Conservation (phyloP, 2,329 filamentous ascomycete species). For the Hypoxylon sp. region DNA sequence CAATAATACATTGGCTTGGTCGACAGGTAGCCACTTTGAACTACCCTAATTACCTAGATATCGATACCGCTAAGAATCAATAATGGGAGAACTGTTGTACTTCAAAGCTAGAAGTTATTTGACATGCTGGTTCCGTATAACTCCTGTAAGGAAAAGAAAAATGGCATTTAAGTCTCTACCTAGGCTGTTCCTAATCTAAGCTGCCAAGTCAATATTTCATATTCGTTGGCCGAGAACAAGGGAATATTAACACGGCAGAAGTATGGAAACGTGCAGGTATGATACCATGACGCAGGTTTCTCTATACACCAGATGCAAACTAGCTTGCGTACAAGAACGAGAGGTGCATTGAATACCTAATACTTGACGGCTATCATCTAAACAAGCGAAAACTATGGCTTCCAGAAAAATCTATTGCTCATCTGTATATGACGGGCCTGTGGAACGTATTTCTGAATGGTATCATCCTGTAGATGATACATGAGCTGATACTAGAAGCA, state of each 20-base stretch:
- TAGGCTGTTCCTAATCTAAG: not conserved
- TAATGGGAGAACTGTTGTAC: not conserved
- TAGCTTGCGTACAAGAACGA: not conserved
- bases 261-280: not conserved
- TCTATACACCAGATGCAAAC: too few species aligned
- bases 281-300: not conserved
- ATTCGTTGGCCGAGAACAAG: not conserved
- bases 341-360: not conserved
- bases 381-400: not conserved
- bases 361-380: not conserved
- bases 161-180: not conserved
- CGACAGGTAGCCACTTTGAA: not conserved
- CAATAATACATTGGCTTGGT: not conserved
- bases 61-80: not conserved
- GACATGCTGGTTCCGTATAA: not conserved
- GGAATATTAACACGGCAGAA: too few species aligned
- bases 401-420: not conserved
- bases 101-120: not conserved
- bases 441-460: not conserved
- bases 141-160: not conserved
- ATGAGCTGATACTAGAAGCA: conserved; percentile 1
- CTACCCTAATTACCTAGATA: not conserved
- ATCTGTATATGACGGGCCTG: too few species aligned
- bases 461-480: not conserved
- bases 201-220: not conserved